phyloP scores from a whole-genome alignment of 2,329 filamentous ascomycete species.

The Epichloe scottii region DNA sequence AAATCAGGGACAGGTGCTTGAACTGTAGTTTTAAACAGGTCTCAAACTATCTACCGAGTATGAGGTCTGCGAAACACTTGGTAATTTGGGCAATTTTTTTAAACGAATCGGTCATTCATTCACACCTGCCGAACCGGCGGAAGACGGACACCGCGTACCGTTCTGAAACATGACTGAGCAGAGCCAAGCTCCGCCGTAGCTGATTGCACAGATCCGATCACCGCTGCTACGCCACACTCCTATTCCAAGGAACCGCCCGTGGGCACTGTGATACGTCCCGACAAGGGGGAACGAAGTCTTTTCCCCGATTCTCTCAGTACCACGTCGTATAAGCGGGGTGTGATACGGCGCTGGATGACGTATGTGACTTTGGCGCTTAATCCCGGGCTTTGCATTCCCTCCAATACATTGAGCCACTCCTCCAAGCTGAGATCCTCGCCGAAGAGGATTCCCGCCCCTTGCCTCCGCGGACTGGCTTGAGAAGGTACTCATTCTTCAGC shows the following conservation, averaged over 20 bases:
- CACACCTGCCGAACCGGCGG: not conserved
- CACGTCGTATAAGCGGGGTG: conserved; percentile 19
- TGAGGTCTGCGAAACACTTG: not conserved
- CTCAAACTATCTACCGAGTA: not conserved
- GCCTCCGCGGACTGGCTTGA: conserved; percentile 26
- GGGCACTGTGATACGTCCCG: conserved; percentile 20
- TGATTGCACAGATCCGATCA: conserved; percentile 19
- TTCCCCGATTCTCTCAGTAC: conserved; percentile 16
- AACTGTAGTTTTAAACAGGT: not conserved
- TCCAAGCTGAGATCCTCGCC: conserved; percentile 20
- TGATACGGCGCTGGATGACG: conserved; percentile 20
- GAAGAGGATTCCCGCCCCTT: conserved; percentile 29
- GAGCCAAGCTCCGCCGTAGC: conserved; percentile 21
- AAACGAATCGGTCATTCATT: not conserved
- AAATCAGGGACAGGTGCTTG: not conserved
- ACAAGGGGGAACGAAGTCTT: conserved; percentile 18
- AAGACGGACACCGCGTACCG: not conserved
- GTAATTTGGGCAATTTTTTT: not conserved
- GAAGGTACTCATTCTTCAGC: conserved; percentile 17
- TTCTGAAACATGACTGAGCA: conserved; percentile 19
- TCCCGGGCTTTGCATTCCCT: conserved; percentile 5
- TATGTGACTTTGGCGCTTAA: conserved; percentile 7
- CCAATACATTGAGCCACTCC: conserved; percentile 17
- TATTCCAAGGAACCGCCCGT: conserved; percentile 18
- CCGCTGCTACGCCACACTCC: conserved; percentile 20